Evolutionary conservation across 495 filamentous ascomycete genomes (phyloP).

Genomic region (Barbatosphaeria neglecta): DNA sequence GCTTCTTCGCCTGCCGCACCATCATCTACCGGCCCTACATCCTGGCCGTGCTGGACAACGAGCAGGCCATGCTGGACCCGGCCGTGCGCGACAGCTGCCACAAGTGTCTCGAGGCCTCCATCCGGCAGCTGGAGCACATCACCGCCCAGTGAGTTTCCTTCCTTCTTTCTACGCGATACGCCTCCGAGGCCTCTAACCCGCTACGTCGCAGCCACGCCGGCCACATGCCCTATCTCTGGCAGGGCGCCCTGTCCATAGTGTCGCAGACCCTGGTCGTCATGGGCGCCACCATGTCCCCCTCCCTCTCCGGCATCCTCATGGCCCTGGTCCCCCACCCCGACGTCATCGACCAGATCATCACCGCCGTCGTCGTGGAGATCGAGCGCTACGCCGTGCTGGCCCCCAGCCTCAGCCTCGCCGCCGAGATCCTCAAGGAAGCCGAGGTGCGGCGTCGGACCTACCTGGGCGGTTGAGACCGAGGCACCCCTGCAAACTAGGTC

Average conservation of each 20-base stretch:
- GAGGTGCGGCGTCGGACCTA: constrained; percentile 52
- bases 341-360: constrained; percentile 62
- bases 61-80: constrained; percentile 55
- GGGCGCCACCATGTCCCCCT: constrained; percentile 74
- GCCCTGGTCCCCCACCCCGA: constrained; percentile 41
- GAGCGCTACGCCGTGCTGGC: constrained; percentile 62
- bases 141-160: constrained; percentile 53
- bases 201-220: constrained; percentile 55
- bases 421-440: constrained; percentile 69
- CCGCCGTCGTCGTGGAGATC: constrained; percentile 60
- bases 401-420: constrained; percentile 58
- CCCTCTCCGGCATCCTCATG: constrained; percentile 54
- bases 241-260: constrained; percentile 71
- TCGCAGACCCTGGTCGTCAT: constrained; percentile 71
- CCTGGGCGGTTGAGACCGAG: constrained; percentile 30
- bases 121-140: constrained; percentile 70
- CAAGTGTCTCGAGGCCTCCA: constrained; percentile 70
- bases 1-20: constrained; percentile 74
- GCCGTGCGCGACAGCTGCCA: constrained; percentile 64
- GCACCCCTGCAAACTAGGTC: too few species aligned
- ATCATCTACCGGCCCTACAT: constrained; percentile 81
- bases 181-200: constrained; percentile 38
- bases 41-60: constrained; percentile 66
- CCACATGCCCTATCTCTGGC: constrained; percentile 80
- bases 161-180: too few species aligned